Evolutionary conservation across 1,284 basidiomycete genomes (phyloP).

Genomic region (Sporisorium reilianum): DNA sequence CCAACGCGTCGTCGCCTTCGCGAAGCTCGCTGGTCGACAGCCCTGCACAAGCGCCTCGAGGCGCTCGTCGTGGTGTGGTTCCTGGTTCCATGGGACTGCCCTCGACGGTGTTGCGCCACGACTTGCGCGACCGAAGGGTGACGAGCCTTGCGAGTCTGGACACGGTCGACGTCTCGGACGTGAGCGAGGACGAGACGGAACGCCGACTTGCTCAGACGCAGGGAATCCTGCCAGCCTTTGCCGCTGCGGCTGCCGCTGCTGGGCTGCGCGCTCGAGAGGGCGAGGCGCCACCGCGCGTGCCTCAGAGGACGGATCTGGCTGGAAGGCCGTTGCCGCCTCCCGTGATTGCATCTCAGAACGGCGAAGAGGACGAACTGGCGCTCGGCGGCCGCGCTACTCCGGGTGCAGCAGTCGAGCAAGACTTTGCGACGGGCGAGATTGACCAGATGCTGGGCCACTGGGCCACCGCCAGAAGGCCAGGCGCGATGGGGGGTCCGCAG

Average conservation of each 20-base stretch:
- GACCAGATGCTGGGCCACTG: constrained; percentile 61
- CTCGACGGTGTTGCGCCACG: constrained; percentile 34
- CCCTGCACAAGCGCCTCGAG: constrained; percentile 18
- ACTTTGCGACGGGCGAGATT: constrained; percentile 59
- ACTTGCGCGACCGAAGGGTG: constrained; percentile 53
- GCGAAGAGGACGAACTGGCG: constrained; percentile 50
- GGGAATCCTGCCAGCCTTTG: constrained; percentile 39
- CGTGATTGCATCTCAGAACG: constrained; percentile 59
- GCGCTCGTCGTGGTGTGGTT: constrained; percentile 23
- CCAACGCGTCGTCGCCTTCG: constrained; percentile 24
- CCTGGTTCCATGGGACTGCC: constrained; percentile 51
- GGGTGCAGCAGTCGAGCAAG: constrained; percentile 43
- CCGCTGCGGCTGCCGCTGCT: constrained; percentile 38
- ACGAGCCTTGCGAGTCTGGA: constrained; percentile 57
- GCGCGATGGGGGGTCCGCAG: constrained; percentile 24
- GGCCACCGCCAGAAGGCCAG: constrained; percentile 35
- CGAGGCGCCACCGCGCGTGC: constrained; percentile 36
- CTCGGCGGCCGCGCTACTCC: constrained; percentile 54
- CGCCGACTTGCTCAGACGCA: constrained; percentile 46
- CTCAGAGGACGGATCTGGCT: constrained; percentile 56
- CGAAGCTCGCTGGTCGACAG: constrained; percentile 21
- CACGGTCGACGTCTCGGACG: constrained; percentile 54
- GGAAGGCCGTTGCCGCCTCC: constrained; percentile 63
- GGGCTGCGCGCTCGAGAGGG: constrained; percentile 28
- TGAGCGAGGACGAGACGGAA: constrained; percentile 60